These are phyloP conservation scores for Croton setiger DNA, from an alignment of 441 rosid species.

Conservation along the genomic window DNA sequence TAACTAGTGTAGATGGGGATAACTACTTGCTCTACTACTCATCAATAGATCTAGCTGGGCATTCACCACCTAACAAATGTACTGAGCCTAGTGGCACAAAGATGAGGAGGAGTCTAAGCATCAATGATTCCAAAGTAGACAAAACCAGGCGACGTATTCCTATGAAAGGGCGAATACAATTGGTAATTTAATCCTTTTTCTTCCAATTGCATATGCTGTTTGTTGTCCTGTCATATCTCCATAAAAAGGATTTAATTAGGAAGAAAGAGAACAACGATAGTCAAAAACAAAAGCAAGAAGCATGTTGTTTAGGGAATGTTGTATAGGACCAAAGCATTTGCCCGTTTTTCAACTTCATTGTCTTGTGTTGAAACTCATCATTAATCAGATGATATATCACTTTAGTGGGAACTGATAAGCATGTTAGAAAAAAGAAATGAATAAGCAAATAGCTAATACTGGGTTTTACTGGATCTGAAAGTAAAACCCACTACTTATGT, in stretches of 20 bases:
- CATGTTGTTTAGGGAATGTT: background rate
- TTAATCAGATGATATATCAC: background rate
- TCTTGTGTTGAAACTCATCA: background rate
- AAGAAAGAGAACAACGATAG: background rate
- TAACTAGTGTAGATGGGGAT: slow-evolving; percentile 52
- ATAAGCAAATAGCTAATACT: background rate
- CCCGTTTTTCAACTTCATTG: background rate
- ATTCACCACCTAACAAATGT: slow-evolving; percentile 25
- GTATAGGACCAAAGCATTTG: background rate
- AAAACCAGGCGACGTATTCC: slow-evolving; percentile 45
- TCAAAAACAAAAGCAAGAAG: background rate
- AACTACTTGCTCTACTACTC: slow-evolving; percentile 53
- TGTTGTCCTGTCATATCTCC: background rate
- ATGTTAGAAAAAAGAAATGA: background rate
- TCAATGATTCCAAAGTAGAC: slow-evolving; percentile 32
- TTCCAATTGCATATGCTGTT: background rate
- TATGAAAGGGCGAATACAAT: slow-evolving; percentile 53
- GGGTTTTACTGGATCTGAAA: background rate
- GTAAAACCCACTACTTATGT: no score
- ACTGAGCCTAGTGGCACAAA: slow-evolving; percentile 23
- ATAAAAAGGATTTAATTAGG: no score
- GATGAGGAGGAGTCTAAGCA: slow-evolving; percentile 45
- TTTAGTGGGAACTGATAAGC: background rate
- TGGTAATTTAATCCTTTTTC: slow-evolving; percentile 33
- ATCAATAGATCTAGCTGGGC: slow-evolving; percentile 37